A percentile compares a stretch with the other conserved stretches of the same genome.
These are phyloP conservation scores for Kwoniella heveanensis DNA, from an alignment of 768 basidiomycete genomes.

Conservation along the genomic window DNA sequence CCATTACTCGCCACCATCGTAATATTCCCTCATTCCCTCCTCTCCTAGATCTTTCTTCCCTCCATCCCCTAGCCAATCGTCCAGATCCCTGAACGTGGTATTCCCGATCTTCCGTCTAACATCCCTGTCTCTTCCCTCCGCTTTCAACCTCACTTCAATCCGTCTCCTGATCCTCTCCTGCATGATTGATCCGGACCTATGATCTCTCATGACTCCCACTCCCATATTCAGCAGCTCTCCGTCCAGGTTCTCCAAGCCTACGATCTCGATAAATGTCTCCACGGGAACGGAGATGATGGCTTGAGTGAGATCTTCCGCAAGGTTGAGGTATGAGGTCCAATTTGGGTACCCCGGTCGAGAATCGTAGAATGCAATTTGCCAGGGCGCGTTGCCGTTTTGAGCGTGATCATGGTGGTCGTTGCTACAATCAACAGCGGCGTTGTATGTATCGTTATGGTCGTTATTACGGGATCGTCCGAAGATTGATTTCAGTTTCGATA, in stretches of 20 bases:
- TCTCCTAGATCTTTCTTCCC: conserved; percentile 6
- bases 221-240: conserved; percentile 18
- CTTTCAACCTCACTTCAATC: conserved; percentile 13
- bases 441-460: background rate
- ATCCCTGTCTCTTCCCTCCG: conserved; percentile 1
- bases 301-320: conserved; percentile 13
- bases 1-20: background rate
- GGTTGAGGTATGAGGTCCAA: conserved; percentile 13
- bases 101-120: background rate
- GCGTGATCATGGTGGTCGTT: background rate
- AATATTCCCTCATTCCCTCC: conserved; percentile 2
- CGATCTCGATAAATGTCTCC: conserved; percentile 7
- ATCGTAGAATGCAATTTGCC: conserved; percentile 24
- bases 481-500: background rate
- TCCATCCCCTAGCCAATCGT: conserved; percentile 15
- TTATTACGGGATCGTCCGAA: background rate
- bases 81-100: conserved; percentile 3
- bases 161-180: conserved; percentile 9
- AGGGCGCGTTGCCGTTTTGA: background rate
- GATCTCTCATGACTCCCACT: conserved; percentile 3
- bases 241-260: conserved; percentile 19
- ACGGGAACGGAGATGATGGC: conserved; percentile 5
- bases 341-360: conserved; percentile 2
- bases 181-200: conserved; percentile 6
- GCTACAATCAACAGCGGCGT: background rate